Evolutionary conservation across 257 asterid species (phyloP).

Genomic region (Nicotiana knightiana): DNA sequence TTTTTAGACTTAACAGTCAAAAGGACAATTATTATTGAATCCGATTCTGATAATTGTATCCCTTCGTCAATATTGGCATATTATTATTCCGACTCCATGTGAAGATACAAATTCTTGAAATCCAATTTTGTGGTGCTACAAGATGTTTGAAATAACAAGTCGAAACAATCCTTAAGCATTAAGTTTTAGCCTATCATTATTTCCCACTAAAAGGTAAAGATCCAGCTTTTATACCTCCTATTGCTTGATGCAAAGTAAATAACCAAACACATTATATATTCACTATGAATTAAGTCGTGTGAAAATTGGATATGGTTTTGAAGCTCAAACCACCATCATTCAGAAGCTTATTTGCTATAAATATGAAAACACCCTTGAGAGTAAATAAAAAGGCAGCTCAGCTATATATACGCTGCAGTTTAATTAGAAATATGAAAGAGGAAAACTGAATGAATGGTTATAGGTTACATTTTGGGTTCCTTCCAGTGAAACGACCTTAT

Average conservation of each 20-base stretch:
- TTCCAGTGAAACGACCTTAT: neutral
- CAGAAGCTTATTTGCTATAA: neutral
- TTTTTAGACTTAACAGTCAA: neutral
- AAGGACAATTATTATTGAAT: neutral
- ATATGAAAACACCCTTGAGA: neutral
- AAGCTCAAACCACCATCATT: neutral
- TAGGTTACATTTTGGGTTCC: neutral
- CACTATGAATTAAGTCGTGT: neutral
- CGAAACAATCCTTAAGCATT: neutral
- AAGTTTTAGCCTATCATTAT: neutral
- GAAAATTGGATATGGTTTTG: neutral
- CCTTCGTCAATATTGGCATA: constrained; percentile 2
- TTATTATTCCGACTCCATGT: neutral
- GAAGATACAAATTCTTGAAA: neutral
- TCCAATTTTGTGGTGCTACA: neutral
- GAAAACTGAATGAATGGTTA: neutral
- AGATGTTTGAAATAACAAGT: neutral
- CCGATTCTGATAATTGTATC: neutral
- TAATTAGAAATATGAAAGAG: neutral
- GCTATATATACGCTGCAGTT: neutral
- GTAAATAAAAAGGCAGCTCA: neutral
- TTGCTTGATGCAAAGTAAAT: neutral
- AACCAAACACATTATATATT: neutral
- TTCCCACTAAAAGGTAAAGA: neutral
- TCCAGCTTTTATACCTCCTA: neutral